Evolutionary conservation across 2,329 filamentous ascomycete genomes (phyloP), one percentile per base, ranked within the genome.

Genomic region (Thelonectria olida): DNA sequence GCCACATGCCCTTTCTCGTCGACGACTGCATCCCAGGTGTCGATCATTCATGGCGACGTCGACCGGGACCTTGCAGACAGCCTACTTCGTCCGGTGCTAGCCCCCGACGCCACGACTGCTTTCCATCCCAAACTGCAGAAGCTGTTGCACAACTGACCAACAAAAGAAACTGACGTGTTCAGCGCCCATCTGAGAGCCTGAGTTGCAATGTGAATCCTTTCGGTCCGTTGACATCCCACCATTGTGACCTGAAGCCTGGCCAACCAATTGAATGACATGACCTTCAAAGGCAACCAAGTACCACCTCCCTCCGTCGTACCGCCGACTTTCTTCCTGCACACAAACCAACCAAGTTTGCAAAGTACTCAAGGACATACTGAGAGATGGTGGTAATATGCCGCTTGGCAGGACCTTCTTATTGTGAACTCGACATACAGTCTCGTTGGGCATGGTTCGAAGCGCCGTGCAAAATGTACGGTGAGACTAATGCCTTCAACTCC

Each of bases 61-160:
- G 54, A 61, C 63, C 66, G 67, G 67, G 67, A 70, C 67, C 67
- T 70, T 70, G 67, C 67, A 70, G 68, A 54, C 64, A 48, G 61
- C 52, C 52, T 4, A 25, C 20, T 15, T 4, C 10, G 19, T 6
- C 4, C 10, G 9, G 39, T 27, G 13, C 22, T 49, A 61, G 66
- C 50, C 49, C 23, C 52, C 51, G 56, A 44, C 47, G 28, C 48
- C 54, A 45, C 66, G 45, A 34, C 57, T 56, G 61, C 34, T 60
- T 58, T 68, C 66, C 64, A 56, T 59, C 45, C 17, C 28, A 38
- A 19, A 39, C 31, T 20, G 6, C 20, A 17, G 12, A 25, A 9
- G 19, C 28, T 8, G 52, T 54, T 20, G 23, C 52, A 54, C 52
- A 38, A 17, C 3, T 41, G 20, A n/a, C 34, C n/a, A 38, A 8